Evolutionary conservation across 2,329 filamentous ascomycete species (phyloP).

Genomic region (Cladobotryum mycophilum): DNA sequence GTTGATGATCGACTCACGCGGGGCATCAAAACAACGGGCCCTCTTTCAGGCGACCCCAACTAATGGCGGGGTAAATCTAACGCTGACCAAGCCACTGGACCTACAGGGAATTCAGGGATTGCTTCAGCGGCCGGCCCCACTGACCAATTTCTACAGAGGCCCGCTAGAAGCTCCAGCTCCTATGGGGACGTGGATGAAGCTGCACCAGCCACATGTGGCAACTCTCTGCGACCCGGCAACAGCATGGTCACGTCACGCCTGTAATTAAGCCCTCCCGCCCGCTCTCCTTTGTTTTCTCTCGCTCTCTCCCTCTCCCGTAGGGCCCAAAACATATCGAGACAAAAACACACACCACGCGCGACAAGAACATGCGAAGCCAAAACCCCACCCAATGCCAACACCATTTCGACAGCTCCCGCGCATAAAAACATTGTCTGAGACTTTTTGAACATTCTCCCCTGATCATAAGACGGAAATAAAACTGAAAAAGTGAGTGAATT

Average conservation of each 20-base stretch:
- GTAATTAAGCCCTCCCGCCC: slow-evolving; percentile 1
- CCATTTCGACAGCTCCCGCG: slow-evolving; percentile 5
- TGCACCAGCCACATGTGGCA: slow-evolving; percentile 10
- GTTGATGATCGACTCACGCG: neutral
- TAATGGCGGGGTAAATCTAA: neutral
- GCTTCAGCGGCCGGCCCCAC: neutral
- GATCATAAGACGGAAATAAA: neutral
- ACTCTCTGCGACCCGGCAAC: slow-evolving; percentile 7
- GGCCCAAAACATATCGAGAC: slow-evolving; percentile 3
- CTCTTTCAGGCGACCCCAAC: neutral
- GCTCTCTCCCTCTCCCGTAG: neutral
- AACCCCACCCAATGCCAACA: slow-evolving; percentile 10
- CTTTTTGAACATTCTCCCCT: slow-evolving; percentile 8
- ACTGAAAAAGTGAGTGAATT: slow-evolving; percentile 1
- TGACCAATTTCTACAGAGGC: slow-evolving; percentile 3
- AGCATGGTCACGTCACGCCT: slow-evolving; percentile 11
- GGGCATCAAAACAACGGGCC: neutral
- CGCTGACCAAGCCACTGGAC: neutral
- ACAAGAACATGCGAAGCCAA: neutral
- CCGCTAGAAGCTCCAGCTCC: neutral
- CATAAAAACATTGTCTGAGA: slow-evolving; percentile 6
- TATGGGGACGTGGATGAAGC: neutral
- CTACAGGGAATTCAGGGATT: too few relatives aligned
- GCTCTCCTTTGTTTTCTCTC: slow-evolving; percentile 9
- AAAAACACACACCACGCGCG: slow-evolving; percentile 6